Percentiles rank a stretch among this genome's conserved stretches.
Evolutionary conservation across 2,329 filamentous ascomycete species (phyloP).

Genomic region (Diaporthe sp.): DNA sequence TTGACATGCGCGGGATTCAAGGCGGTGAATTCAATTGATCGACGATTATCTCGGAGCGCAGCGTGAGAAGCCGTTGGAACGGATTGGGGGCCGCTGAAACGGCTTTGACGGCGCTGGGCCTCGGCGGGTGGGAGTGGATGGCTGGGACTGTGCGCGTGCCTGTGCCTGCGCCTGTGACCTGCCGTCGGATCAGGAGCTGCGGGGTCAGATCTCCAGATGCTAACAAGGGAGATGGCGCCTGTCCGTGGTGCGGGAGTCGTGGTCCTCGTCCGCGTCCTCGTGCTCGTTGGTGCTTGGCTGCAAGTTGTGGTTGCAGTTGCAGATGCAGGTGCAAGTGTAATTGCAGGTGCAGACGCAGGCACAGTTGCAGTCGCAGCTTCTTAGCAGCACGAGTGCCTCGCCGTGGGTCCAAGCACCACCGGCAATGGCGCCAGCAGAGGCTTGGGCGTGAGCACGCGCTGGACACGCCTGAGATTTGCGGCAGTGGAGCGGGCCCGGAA

Average conservation of each 20-base stretch:
- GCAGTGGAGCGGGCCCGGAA: slow-evolving; percentile 28
- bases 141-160: slow-evolving; percentile 12
- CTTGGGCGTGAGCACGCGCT: slow-evolving; percentile 9
- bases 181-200: slow-evolving; percentile 17
- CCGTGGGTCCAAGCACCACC: slow-evolving; percentile 24
- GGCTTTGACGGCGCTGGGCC: slow-evolving; percentile 53
- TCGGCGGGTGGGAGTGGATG: slow-evolving; percentile 28
- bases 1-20: slow-evolving; percentile 20
- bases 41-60: slow-evolving; percentile 44
- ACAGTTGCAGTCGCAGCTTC: slow-evolving; percentile 9
- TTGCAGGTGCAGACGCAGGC: background rate
- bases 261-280: background rate
- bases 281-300: slow-evolving; percentile 18
- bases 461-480: slow-evolving; percentile 34
- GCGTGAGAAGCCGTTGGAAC: slow-evolving; percentile 65
- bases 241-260: slow-evolving; percentile 6
- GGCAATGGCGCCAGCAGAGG: slow-evolving; percentile 5
- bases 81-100: slow-evolving; percentile 57
- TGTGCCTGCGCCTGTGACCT: slow-evolving; percentile 7
- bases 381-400: slow-evolving; percentile 20
- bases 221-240: slow-evolving; percentile 1
- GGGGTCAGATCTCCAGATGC: slow-evolving; percentile 13
- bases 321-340: background rate
- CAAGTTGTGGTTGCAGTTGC: slow-evolving; percentile 19
- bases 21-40: slow-evolving; percentile 39